Conservation (phyloP, 2,329 filamentous ascomycete species). For the Neofusicoccum sp. region DNA sequence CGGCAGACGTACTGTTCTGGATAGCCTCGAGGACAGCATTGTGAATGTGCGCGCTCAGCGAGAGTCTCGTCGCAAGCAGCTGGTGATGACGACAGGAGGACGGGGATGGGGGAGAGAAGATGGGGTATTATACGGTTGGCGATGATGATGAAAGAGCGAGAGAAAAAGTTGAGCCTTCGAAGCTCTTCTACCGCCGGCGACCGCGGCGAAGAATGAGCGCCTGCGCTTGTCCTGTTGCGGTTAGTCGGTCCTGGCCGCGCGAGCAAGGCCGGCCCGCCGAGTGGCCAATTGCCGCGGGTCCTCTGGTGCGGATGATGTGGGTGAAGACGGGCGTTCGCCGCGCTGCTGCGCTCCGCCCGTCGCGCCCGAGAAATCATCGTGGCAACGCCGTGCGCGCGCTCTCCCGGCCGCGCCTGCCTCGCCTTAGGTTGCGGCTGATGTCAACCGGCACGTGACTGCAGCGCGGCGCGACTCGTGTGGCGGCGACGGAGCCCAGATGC, state of each 20-base stretch:
- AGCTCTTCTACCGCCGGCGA: constrained; percentile 13
- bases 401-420: background rate
- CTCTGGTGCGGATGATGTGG: constrained; percentile 1
- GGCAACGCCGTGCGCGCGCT: background rate
- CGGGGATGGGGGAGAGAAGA: constrained; percentile 19
- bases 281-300: constrained; percentile 15
- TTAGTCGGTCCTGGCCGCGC: background rate
- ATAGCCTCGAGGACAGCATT: constrained; percentile 44
- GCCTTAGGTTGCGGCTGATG: background rate
- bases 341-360: background rate
- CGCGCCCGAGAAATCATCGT: constrained; percentile 14
- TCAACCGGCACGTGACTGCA: background rate
- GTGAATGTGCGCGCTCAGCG: constrained; percentile 26
- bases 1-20: constrained; percentile 37
- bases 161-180: constrained; percentile 25
- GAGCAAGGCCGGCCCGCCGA: constrained; percentile 6
- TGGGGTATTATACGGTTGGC: constrained; percentile 26
- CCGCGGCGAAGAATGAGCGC: too few species aligned
- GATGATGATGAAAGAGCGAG: constrained; percentile 24
- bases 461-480: constrained; percentile 5
- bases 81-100: constrained; percentile 29
- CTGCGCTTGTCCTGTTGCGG: constrained; percentile 10
- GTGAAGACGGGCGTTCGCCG: background rate
- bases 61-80: constrained; percentile 27
- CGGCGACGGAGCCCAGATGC: constrained; percentile 7